phyloP scores from a whole-genome alignment of 257 asterid species.

The Cruciata laevipes region DNA sequence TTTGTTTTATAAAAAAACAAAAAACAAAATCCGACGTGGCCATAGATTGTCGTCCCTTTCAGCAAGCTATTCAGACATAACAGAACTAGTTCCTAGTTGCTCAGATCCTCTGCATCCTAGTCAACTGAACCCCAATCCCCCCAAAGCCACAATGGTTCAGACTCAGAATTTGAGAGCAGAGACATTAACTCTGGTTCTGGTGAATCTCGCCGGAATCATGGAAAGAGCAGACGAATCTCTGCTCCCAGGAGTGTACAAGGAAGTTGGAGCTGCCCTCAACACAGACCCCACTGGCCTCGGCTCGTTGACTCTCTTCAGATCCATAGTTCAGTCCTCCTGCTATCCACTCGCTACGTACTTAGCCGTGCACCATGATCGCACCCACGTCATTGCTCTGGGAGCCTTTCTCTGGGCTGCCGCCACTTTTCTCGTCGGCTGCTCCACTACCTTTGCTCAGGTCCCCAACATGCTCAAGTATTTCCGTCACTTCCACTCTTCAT shows the following conservation, averaged over 20 bases:
- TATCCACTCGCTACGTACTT: conserved; percentile 86
- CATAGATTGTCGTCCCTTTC: no score
- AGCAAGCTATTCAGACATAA: no score
- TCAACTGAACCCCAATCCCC: neutral
- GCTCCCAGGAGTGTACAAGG: conserved; percentile 80
- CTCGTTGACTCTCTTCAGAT: conserved; percentile 62
- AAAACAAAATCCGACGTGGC: no score
- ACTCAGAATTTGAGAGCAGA: conserved; percentile 38
- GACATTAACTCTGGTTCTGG: conserved; percentile 49
- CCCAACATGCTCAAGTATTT: neutral
- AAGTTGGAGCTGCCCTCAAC: conserved; percentile 75
- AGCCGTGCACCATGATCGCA: conserved; percentile 63
- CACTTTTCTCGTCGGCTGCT: conserved; percentile 34
- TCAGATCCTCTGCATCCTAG: conserved; percentile 1
- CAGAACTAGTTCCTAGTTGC: neutral
- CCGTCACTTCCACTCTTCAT: neutral
- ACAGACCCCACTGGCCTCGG: conserved; percentile 86
- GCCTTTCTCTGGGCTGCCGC: conserved; percentile 95
- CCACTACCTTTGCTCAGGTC: conserved; percentile 69
- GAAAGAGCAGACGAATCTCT: conserved; percentile 82
- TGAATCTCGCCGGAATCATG: conserved; percentile 82
- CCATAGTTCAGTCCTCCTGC: conserved; percentile 73
- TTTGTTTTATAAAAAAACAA: no score
- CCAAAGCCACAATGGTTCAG: conserved; percentile 6
- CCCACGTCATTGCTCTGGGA: conserved; percentile 64